phyloP scores from a whole-genome alignment of 2,329 filamentous ascomycete genomes.

The Keithomyces neogunnii region DNA sequence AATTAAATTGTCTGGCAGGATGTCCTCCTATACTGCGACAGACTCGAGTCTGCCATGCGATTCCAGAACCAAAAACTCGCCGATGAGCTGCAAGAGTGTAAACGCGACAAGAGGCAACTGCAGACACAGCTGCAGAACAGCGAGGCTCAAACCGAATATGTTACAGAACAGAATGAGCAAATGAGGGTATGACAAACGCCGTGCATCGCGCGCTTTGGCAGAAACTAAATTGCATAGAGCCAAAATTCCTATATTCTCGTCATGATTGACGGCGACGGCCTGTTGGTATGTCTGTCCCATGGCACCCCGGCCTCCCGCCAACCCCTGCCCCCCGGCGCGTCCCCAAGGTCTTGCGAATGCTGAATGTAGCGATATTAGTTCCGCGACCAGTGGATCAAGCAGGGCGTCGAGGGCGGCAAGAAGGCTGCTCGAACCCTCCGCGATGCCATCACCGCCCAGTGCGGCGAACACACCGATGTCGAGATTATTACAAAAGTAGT shows the following conservation, averaged over 20 bases:
- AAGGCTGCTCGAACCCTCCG: slow-evolving; percentile 42
- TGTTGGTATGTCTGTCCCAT: slow-evolving; percentile 36
- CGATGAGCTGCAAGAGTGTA: slow-evolving; percentile 32
- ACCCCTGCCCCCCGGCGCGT: neutral
- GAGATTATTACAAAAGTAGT: slow-evolving; percentile 49
- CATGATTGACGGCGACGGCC: slow-evolving; percentile 54
- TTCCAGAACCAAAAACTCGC: slow-evolving; percentile 35
- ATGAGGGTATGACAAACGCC: slow-evolving; percentile 33
- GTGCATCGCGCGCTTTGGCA: slow-evolving; percentile 1
- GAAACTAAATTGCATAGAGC: slow-evolving; percentile 26
- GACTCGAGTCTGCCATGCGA: slow-evolving; percentile 32
- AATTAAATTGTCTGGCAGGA: slow-evolving; percentile 14
- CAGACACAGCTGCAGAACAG: slow-evolving; percentile 37
- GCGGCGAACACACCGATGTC: slow-evolving; percentile 34
- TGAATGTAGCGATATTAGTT: slow-evolving; percentile 34
- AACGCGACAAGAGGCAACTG: slow-evolving; percentile 44
- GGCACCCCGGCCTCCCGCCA: no score
- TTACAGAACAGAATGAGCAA: slow-evolving; percentile 30
- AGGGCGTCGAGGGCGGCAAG: slow-evolving; percentile 48
- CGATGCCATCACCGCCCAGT: slow-evolving; percentile 37
- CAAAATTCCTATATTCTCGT: slow-evolving; percentile 52
- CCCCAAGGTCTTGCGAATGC: slow-evolving; percentile 5
- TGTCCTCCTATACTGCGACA: slow-evolving; percentile 26
- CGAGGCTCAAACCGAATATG: slow-evolving; percentile 25
- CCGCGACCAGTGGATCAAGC: slow-evolving; percentile 42